Conservation (phyloP, 306 rosid genomes). For the Crataegus laevigata region DNA sequence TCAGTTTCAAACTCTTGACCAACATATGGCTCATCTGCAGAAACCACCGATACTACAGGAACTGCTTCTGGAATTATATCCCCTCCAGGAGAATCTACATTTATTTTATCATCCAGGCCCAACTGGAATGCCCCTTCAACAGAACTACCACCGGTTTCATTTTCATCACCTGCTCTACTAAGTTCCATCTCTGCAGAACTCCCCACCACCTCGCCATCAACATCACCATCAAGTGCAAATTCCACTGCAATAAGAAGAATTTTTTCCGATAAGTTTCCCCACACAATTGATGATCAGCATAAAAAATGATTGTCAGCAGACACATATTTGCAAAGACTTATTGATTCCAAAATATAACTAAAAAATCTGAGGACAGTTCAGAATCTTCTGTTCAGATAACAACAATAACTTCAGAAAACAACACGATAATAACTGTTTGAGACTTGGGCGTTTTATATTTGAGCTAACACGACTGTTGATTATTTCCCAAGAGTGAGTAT, state of each 20-base stretch:
- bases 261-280: background rate
- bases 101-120: constrained; percentile 40
- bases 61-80: constrained; percentile 36
- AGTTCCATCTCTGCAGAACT: constrained; percentile 37
- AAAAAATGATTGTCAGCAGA: background rate
- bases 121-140: constrained; percentile 49
- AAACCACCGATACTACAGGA: constrained; percentile 36
- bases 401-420: background rate
- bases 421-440: background rate
- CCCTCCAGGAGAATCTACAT: constrained; percentile 45
- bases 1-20: constrained; percentile 95
- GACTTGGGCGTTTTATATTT: background rate
- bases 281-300: constrained; percentile 12
- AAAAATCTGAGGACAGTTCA: background rate
- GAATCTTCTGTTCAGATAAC: background rate
- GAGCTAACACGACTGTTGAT: background rate
- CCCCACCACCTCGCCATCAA: constrained; percentile 40
- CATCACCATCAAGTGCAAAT: constrained; percentile 50
- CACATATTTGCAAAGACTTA: background rate
- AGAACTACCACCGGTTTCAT: constrained; percentile 51
- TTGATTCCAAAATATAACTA: background rate
- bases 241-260: constrained; percentile 68
- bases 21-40: constrained; percentile 69
- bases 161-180: constrained; percentile 45
- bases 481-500: background rate